These are phyloP conservation scores for Schwanniomyces etchellsii DNA, from an alignment of 1,139 yeast genomes.

Conservation along the genomic window DNA sequence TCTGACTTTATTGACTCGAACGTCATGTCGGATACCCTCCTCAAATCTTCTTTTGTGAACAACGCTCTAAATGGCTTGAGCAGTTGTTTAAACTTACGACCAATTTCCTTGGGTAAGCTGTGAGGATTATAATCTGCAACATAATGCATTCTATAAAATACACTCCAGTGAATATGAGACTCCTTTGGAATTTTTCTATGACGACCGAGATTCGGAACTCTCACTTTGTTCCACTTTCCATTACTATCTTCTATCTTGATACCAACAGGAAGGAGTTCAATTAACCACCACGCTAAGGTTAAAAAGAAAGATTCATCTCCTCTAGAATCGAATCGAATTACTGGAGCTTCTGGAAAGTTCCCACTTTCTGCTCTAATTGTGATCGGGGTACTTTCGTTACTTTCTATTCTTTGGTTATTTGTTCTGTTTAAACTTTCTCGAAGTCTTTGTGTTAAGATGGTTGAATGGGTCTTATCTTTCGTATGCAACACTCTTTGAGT, in stretches of 20 bases:
- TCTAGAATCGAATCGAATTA: slow-evolving; percentile 26
- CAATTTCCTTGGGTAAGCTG: slow-evolving; percentile 36
- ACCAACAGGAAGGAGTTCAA: slow-evolving; percentile 56
- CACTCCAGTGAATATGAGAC: slow-evolving; percentile 57
- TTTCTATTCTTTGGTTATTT: not conserved
- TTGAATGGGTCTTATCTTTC: not conserved
- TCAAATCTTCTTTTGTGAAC: slow-evolving; percentile 6
- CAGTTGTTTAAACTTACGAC: slow-evolving; percentile 16
- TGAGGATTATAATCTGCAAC: slow-evolving; percentile 38
- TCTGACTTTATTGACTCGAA: slow-evolving; percentile 17
- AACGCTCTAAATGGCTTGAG: slow-evolving; percentile 10
- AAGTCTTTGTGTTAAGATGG: too few relatives aligned
- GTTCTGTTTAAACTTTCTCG: not conserved
- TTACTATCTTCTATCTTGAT: slow-evolving; percentile 38
- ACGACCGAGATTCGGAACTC: slow-evolving; percentile 51
- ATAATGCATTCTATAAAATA: slow-evolving; percentile 47
- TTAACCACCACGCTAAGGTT: slow-evolving; percentile 49
- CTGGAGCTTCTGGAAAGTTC: slow-evolving; percentile 8
- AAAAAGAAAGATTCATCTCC: slow-evolving; percentile 18
- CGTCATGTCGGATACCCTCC: slow-evolving; percentile 9
- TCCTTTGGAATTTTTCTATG: slow-evolving; percentile 41
- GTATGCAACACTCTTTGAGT: slow-evolving; percentile 2
- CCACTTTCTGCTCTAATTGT: too few relatives aligned
- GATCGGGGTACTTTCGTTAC: not conserved
- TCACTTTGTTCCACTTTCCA: slow-evolving; percentile 44